Percentiles rank a stretch among this genome's conserved stretches.
Conservation (phyloP, 2,329 filamentous ascomycete genomes). For the Microdochium paspali region DNA sequence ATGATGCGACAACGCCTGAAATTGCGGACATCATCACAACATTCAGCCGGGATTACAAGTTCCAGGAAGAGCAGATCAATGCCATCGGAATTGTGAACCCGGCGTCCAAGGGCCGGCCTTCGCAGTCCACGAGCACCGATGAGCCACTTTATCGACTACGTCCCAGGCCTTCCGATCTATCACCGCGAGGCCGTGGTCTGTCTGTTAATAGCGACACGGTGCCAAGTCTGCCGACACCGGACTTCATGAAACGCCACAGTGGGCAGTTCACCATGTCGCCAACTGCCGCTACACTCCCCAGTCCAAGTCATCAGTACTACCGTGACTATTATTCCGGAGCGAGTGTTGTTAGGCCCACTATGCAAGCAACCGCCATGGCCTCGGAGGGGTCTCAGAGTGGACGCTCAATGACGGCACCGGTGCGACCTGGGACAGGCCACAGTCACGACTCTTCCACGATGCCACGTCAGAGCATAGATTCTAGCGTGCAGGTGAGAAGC, state of each 20-base stretch:
- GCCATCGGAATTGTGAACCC: conserved; percentile 74
- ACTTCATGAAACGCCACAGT: conserved; percentile 57
- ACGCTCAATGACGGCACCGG: conserved; percentile 34
- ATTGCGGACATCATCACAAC: conserved; percentile 64
- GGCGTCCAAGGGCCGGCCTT: conserved; percentile 48
- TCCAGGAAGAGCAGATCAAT: conserved; percentile 62
- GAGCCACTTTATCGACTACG: conserved; percentile 38
- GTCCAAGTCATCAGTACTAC: conserved; percentile 46
- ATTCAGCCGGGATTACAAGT: conserved; percentile 72
- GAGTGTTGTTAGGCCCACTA: not conserved
- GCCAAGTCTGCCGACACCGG: conserved; percentile 54
- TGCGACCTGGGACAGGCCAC: conserved; percentile 49
- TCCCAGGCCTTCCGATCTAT: conserved; percentile 36
- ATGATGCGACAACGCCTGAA: conserved; percentile 56
- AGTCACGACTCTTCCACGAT: conserved; percentile 46
- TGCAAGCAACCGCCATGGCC: conserved; percentile 32
- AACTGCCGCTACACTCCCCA: conserved; percentile 32
- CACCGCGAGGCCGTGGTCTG: conserved; percentile 44
- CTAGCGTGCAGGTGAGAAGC: conserved; percentile 33
- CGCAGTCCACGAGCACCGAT: conserved; percentile 47
- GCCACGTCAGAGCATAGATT: conserved; percentile 43
- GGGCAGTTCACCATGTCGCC: conserved; percentile 57
- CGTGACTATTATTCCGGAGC: conserved; percentile 39
- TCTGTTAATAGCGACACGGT: conserved; percentile 55
- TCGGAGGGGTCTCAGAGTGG: conserved; percentile 42